Percentiles rank a stretch among this genome's conserved stretches.
phyloP scores from a whole-genome alignment of 1,284 basidiomycete genomes.

The Pulveroboletus sp. region DNA sequence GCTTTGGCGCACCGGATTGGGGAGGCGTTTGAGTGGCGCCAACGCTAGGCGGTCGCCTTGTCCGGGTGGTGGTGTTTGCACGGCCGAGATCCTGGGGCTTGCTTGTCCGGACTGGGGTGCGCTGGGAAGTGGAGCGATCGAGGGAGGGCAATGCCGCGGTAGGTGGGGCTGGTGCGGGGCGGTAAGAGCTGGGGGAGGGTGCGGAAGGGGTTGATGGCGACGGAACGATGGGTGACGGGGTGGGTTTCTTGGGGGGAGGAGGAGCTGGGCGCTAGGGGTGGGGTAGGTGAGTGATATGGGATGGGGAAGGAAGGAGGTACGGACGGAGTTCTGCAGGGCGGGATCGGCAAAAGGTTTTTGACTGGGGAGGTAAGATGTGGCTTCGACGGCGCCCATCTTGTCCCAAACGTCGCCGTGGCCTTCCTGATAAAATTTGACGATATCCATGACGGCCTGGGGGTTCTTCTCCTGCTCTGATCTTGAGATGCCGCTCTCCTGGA shows the following conservation, averaged over 20 bases:
- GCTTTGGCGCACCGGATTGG: slow-evolving; percentile 35
- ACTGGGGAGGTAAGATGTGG: slow-evolving; percentile 16
- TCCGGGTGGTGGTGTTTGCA: slow-evolving; percentile 58
- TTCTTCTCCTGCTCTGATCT: slow-evolving; percentile 95
- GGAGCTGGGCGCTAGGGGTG: slow-evolving; percentile 41
- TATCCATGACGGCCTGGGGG: slow-evolving; percentile 97
- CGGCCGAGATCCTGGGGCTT: slow-evolving; percentile 55
- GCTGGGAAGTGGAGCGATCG: slow-evolving; percentile 76
- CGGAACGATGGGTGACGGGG: slow-evolving; percentile 31
- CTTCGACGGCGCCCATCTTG: slow-evolving; percentile 63
- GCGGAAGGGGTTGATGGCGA: slow-evolving; percentile 32
- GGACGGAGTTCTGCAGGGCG: slow-evolving; percentile 49
- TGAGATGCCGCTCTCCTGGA: slow-evolving; percentile 96
- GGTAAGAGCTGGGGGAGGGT: slow-evolving; percentile 50
- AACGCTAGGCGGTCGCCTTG: slow-evolving; percentile 30
- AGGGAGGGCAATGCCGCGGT: slow-evolving; percentile 54
- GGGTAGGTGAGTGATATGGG: slow-evolving; percentile 23
- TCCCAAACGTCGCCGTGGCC: slow-evolving; percentile 77
- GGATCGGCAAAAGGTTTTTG: slow-evolving; percentile 41
- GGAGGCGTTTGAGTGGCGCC: slow-evolving; percentile 17
- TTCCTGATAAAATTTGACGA: slow-evolving; percentile 97
- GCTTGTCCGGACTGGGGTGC: slow-evolving; percentile 50
- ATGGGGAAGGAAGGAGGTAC: slow-evolving; percentile 23
- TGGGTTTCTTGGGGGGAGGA: slow-evolving; percentile 55
- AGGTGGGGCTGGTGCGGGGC: slow-evolving; percentile 66